These are phyloP conservation scores for Chalaropsis ovoidea DNA, from an alignment of 2,329 filamentous ascomycete genomes.

Conservation along the genomic window DNA sequence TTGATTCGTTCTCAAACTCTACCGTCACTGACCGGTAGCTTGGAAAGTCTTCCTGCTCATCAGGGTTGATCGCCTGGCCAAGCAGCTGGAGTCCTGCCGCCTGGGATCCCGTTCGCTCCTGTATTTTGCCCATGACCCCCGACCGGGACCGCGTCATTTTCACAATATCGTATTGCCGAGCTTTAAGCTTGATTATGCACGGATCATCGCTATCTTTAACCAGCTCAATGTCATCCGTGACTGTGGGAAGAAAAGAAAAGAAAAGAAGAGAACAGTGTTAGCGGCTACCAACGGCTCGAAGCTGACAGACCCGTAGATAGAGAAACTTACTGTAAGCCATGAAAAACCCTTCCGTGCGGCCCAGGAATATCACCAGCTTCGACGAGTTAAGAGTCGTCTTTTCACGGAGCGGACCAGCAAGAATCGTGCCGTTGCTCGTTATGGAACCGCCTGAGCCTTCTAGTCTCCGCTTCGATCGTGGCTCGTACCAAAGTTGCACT, in stretches of 20 bases:
- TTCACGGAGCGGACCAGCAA: not conserved
- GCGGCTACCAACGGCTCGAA: not conserved
- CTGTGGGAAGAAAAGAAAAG: constrained; percentile 5
- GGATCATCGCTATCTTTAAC: not conserved
- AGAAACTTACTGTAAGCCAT: constrained; percentile 17
- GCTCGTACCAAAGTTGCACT: constrained; percentile 20
- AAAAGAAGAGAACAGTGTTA: not conserved
- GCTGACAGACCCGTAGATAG: not conserved
- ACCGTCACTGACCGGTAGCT: constrained; percentile 10
- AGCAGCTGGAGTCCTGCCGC: constrained; percentile 12
- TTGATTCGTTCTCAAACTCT: constrained; percentile 18
- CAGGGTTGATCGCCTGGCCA: constrained; percentile 16
- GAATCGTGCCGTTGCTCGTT: not conserved
- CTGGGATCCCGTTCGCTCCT: not conserved
- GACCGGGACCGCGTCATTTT: constrained; percentile 11
- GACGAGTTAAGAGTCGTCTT: not conserved
- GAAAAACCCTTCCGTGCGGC: constrained; percentile 11
- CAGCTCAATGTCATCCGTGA: constrained; percentile 19
- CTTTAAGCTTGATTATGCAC: constrained; percentile 12
- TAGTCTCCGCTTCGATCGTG: not conserved
- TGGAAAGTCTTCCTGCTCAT: not conserved
- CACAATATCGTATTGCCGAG: constrained; percentile 5
- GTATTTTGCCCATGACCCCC: constrained; percentile 14
- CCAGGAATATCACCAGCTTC: constrained; percentile 17
- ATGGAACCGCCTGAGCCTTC: constrained; percentile 1